phyloP scores from a whole-genome alignment of 2,329 filamentous ascomycete genomes.

The Chaetomium olivaceum region DNA sequence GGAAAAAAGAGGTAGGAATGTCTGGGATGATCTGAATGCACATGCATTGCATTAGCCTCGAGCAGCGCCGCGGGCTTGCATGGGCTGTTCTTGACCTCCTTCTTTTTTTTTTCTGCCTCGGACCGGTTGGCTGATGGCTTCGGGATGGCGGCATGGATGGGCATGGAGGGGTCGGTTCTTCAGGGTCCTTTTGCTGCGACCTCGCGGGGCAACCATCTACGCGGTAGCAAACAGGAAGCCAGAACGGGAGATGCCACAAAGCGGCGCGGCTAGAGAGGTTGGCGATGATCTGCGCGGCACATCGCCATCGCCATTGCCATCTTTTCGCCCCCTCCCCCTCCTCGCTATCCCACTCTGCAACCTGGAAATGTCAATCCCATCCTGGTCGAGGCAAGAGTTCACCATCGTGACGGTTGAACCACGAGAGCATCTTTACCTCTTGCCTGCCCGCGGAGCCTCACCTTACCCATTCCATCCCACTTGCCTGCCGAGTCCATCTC shows the following conservation, averaged over 20 bases:
- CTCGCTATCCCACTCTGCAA: not conserved
- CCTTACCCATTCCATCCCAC: not conserved
- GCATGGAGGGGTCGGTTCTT: slow-evolving; percentile 7
- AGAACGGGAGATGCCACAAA: not conserved
- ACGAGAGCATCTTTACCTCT: not conserved
- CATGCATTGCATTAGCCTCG: slow-evolving; percentile 23
- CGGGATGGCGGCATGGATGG: not conserved
- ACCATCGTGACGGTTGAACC: not conserved
- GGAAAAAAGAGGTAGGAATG: not conserved
- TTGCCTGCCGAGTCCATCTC: not conserved
- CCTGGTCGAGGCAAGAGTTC: not conserved
- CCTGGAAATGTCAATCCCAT: not conserved
- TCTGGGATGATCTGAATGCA: slow-evolving; percentile 9
- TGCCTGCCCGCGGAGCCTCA: not conserved
- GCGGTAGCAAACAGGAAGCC: slow-evolving; percentile 17
- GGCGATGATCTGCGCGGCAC: not conserved
- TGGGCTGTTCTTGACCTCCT: not conserved
- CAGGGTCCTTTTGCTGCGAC: slow-evolving; percentile 9
- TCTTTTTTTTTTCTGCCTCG: not conserved
- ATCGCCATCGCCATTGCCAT: not conserved
- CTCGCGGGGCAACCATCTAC: slow-evolving; percentile 10
- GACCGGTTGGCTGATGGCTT: not conserved
- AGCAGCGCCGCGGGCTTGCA: slow-evolving; percentile 12
- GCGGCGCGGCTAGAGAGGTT: not conserved
- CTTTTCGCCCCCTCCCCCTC: not conserved